Conservation (phyloP, 106 monocot species). For the Acanthochlamys bracteata region DNA sequence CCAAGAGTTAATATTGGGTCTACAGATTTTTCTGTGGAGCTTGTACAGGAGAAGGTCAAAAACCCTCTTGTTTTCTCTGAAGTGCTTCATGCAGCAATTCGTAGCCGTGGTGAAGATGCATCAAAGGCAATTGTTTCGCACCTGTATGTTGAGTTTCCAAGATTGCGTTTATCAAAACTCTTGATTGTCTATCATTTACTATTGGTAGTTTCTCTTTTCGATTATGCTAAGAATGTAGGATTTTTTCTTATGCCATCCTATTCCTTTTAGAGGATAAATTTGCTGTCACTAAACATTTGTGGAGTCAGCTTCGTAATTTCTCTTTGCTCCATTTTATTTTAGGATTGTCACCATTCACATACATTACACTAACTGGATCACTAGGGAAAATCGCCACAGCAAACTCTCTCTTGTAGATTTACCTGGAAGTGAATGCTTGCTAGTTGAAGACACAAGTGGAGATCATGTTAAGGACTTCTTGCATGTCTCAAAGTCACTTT, state of each 20-base stretch:
- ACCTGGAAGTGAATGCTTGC: conserved; percentile 78
- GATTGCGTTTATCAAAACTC: too few relatives aligned
- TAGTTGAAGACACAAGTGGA: conserved; percentile 57
- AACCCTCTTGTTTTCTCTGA: conserved; percentile 77
- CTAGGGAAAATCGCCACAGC: conserved; percentile 60
- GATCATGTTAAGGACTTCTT: conserved; percentile 66
- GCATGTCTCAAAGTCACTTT: conserved; percentile 92
- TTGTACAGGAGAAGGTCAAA: conserved; percentile 74
- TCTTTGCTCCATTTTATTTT: conserved; percentile 13
- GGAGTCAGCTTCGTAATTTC: too few relatives aligned
- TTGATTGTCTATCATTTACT: too few relatives aligned
- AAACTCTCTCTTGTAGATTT: conserved; percentile 91
- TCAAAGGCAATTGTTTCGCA: conserved; percentile 57
- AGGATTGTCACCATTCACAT: conserved; percentile 93
- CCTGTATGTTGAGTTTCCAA: too few relatives aligned
- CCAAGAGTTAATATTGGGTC: conserved; percentile 44
- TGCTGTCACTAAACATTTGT: too few relatives aligned
- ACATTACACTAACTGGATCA: conserved; percentile 52
- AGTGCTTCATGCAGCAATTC: conserved; percentile 58
- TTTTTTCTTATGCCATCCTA: too few relatives aligned
- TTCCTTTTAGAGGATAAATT: too few relatives aligned
- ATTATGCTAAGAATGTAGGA: too few relatives aligned
- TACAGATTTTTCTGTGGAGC: conserved; percentile 44
- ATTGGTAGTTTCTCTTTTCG: too few relatives aligned
- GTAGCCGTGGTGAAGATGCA: conserved; percentile 37